Conservation (phyloP, 2,329 filamentous ascomycete species). For the Fusarium phyllophilum region DNA sequence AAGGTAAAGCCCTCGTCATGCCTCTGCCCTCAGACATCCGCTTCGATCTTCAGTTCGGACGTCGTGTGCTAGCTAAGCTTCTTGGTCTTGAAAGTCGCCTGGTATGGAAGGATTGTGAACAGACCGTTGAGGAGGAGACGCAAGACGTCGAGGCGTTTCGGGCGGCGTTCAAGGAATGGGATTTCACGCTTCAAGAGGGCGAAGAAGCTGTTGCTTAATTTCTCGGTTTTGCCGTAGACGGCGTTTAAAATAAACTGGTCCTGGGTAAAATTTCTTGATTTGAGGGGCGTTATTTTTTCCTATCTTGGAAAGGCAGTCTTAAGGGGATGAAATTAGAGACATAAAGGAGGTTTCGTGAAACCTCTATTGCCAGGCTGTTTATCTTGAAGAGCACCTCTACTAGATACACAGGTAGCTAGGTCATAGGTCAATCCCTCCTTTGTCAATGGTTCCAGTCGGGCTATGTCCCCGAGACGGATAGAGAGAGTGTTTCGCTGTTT, state of each 20-base stretch:
- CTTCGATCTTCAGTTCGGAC: slow-evolving; percentile 92
- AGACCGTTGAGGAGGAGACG: slow-evolving; percentile 81
- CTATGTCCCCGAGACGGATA: background rate
- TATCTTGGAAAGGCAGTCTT: background rate
- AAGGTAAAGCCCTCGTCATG: slow-evolving; percentile 76
- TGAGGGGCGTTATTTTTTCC: background rate
- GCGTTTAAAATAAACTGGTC: slow-evolving; percentile 31
- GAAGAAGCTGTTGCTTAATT: slow-evolving; percentile 16
- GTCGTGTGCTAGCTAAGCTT: slow-evolving; percentile 88
- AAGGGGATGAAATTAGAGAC: background rate
- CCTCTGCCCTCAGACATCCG: slow-evolving; percentile 75
- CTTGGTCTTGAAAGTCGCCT: slow-evolving; percentile 81
- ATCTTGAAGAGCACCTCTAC: background rate
- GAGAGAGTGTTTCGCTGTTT: background rate
- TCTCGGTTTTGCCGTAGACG: slow-evolving; percentile 18
- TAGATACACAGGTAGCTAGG: background rate
- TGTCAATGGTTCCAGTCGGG: background rate
- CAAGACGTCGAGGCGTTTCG: slow-evolving; percentile 83
- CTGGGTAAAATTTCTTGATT: slow-evolving; percentile 6
- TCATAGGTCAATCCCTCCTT: background rate
- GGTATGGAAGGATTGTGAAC: slow-evolving; percentile 86
- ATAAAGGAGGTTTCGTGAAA: background rate
- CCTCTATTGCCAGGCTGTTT: background rate
- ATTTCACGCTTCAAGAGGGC: slow-evolving; percentile 71
- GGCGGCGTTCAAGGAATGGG: slow-evolving; percentile 82